Evolutionary conservation across 1,139 yeast species (phyloP), one percentile per base, ranked within the genome.

Genomic region (Saccharomyces hybrid): DNA sequence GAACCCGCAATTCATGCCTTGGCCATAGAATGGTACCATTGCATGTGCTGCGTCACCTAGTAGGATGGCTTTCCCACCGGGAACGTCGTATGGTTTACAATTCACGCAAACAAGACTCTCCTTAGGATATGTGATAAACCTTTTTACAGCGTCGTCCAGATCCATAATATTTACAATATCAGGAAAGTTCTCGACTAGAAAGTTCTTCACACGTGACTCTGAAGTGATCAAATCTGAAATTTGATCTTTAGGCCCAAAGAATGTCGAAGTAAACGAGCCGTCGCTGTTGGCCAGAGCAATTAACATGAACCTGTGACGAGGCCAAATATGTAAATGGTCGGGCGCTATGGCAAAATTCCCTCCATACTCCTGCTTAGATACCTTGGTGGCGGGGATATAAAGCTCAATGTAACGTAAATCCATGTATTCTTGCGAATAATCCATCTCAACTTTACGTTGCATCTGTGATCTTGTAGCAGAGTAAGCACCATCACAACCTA

Each of bases 21-120:
- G 98, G 6, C 97, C 97, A 65, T 90, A 91, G 68, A 91, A 91
- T 12, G 98, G 98, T 3, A 91, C 97, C 97, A 90, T 90, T 14
- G 95, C 84, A 70, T 91, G 98, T 0, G 97, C 96, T 0, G 97
- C 96, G 70, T 91, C 97, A 3, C 97, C 97, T 38, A 91, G 74
- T 4, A 91, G 73, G 12, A 91, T 74, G 14, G 84, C 84, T 56
- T 80, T 79, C 44, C 85, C 90, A 47, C 75, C 72, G 12, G 59
- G 41, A 34, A 76, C 79, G 64, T 88, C 82, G 71, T 88, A 90
- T 1, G 95, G 91, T 54, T 74, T 74, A 58, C 89, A 85, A 54
- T 75, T 75, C 2, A 83, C 78, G 60, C 84, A 89, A 73, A 90
- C 78, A 49, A 91, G 75, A 9, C 91, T 78, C 2, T 96, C 95